Evolutionary conservation across 306 rosid species (phyloP), one percentile per base, ranked within the genome.

Genomic region (Pyrus bretschneideri): DNA sequence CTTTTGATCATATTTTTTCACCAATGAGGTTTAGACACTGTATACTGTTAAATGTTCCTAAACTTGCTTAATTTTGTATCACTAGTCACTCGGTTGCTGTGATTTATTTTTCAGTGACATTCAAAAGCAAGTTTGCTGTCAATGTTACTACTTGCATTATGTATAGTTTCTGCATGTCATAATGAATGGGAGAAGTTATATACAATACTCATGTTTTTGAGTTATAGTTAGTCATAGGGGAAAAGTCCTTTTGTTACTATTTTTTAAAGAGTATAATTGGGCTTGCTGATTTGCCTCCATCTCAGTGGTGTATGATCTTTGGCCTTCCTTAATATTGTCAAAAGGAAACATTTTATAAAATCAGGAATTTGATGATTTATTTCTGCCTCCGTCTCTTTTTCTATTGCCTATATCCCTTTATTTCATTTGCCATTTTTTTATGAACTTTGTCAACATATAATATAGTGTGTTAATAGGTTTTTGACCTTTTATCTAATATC

Each of bases 401-500:
- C 3, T 17, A 3, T 21, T 15, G 42, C 13, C 42, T 63, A 17
- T 30, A 30, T 15, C 40, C 38, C 67, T 29, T 27, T 62, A 17
- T 62, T 62, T 62, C 67, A 6, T 25, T 25, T 31, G 12, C 42
- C 11, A 6, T 63, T 30, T 15, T 3, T 3, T 63, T 63, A 63
- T 14, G 67, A 63, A 27, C 13, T 33, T 33, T 65, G 45, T 65
- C 15, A 62, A n/a, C 35, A 62, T 25, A 25, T 4, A 46, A 46
- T 46, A 13, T 25, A 45, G 25, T 38, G 11, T 15, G 4, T 42
- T 27, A 60, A 40, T 25, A 66, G 73, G 69, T 44, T 46, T 46
- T 46, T 25, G 19, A 29, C 67, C 69, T 83, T 40, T 59, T 49
- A 71, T 83, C 66, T 83, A 73, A 65, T 85, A 67, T 76, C 92